phyloP scores from a whole-genome alignment of 1,284 basidiomycete genomes.

The Xanthoconium separans region DNA sequence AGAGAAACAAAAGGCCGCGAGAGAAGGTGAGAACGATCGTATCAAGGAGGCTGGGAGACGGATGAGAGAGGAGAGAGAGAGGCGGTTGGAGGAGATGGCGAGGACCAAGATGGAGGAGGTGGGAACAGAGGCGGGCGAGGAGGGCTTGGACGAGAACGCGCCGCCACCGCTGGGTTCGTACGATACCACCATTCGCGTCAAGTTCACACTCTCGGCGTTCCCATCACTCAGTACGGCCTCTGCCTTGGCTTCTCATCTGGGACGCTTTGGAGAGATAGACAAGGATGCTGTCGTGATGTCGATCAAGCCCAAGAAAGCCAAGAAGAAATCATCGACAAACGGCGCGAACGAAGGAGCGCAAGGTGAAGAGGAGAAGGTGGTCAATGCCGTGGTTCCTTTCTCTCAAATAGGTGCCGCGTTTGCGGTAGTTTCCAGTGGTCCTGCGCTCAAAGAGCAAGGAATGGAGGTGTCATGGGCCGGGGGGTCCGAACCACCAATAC shows the following conservation, averaged over 20 bases:
- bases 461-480: conserved; percentile 68
- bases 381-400: conserved; percentile 72
- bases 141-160: conserved; percentile 45
- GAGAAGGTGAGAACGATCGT: conserved; percentile 65
- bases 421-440: conserved; percentile 61
- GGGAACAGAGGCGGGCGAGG: conserved; percentile 31
- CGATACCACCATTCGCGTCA: conserved; percentile 73
- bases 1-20: conserved; percentile 53
- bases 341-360: conserved; percentile 22
- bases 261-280: conserved; percentile 62
- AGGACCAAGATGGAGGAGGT: conserved; percentile 38
- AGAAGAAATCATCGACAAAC: conserved; percentile 20
- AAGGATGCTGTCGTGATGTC: conserved; percentile 62
- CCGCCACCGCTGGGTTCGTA: conserved; percentile 57
- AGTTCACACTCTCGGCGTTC: conserved; percentile 57
- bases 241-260: conserved; percentile 51
- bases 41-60: conserved; percentile 79
- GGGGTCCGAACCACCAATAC: conserved; percentile 72
- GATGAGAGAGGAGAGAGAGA: conserved; percentile 67
- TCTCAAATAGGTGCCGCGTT: conserved; percentile 72
- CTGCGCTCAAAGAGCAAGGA: conserved; percentile 34
- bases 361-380: conserved; percentile 56
- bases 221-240: conserved; percentile 53
- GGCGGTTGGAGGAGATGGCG: conserved; percentile 48
- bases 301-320: conserved; percentile 47